Evolutionary conservation across 371 early-diverging fungal species (phyloP).

Genomic region (Entomophthora muscae): DNA sequence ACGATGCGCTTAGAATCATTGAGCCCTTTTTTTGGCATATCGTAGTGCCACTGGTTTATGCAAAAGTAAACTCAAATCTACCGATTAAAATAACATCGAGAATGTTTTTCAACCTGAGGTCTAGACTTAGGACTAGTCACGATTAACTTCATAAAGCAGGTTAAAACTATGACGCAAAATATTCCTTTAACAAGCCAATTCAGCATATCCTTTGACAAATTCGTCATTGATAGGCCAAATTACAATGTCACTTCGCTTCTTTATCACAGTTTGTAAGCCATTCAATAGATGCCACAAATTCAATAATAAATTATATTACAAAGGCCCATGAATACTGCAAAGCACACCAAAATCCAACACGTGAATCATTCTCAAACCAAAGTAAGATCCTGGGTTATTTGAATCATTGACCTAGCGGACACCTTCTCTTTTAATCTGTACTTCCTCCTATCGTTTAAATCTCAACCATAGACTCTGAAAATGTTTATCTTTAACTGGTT

Average conservation of each 20-base stretch:
- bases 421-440: constrained; percentile 2
- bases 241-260: background rate
- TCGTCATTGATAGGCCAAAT: background rate
- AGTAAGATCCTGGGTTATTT: background rate
- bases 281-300: background rate
- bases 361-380: background rate
- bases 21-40: too few relatives aligned
- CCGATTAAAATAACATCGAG: too few relatives aligned
- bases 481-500: constrained; percentile 94
- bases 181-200: too few relatives aligned
- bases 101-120: too few relatives aligned
- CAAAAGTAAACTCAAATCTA: too few relatives aligned
- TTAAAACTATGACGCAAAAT: too few relatives aligned
- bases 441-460: background rate
- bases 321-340: background rate
- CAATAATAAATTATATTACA: background rate
- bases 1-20: too few relatives aligned
- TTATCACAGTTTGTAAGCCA: background rate
- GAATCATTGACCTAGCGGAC: background rate
- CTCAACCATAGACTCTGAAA: constrained; percentile 8
- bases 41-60: too few relatives aligned
- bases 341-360: background rate
- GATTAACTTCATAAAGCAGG: too few relatives aligned
- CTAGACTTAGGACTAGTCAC: too few relatives aligned
- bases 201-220: too few relatives aligned